These are phyloP conservation scores for Pyricularia sp. DNA, from an alignment of 2,329 filamentous ascomycete species.

Conservation along the genomic window DNA sequence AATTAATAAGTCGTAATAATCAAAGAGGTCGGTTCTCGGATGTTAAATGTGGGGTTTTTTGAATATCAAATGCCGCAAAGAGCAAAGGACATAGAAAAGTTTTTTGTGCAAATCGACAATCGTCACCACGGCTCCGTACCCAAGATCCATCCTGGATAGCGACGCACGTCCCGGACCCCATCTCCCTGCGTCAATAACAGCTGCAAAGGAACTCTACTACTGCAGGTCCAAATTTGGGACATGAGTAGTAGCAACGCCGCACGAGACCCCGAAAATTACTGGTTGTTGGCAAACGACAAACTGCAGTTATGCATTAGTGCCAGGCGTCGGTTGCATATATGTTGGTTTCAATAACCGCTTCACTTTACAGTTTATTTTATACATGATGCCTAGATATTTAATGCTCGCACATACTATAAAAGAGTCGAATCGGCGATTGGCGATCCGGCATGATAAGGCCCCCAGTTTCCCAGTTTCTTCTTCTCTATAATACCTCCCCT, in stretches of 20 bases:
- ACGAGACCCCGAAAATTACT: background rate
- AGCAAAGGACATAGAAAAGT: background rate
- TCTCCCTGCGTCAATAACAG: background rate
- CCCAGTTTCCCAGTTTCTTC: background rate
- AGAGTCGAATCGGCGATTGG: background rate
- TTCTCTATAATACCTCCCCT: background rate
- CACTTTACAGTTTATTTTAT: background rate
- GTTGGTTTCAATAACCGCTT: background rate
- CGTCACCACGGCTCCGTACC: background rate
- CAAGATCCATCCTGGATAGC: background rate
- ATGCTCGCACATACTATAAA: background rate
- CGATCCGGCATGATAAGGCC: background rate
- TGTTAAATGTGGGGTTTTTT: background rate
- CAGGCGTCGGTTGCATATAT: background rate
- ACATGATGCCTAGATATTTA: background rate
- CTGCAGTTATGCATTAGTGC: background rate
- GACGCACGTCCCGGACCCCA: background rate
- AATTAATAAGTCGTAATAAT: background rate
- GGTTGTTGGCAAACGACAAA: background rate
- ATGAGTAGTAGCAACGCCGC: background rate
- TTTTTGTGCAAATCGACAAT: background rate
- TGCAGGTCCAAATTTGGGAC: background rate
- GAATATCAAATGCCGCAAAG: background rate
- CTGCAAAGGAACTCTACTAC: background rate
- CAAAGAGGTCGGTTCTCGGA: background rate